Percentiles rank a stretch among this genome's conserved stretches.
phyloP scores from a whole-genome alignment of 2,329 filamentous ascomycete species.

The Scytalidium lignicola region DNA sequence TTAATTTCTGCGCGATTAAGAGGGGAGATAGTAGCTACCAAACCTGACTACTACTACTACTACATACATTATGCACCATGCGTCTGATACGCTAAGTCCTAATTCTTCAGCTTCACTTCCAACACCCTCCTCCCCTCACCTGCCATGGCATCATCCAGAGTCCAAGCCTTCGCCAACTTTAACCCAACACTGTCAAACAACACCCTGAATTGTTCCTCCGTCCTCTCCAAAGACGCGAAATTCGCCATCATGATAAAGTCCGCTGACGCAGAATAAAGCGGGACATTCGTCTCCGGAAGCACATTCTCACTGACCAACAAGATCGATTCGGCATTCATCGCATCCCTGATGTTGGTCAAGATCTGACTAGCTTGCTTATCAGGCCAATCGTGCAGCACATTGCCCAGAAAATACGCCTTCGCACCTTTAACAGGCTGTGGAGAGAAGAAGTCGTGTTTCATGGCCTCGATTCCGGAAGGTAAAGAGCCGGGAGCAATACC shows the following conservation, averaged over 20 bases:
- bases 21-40: no score
- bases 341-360: conserved; percentile 21
- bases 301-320: conserved; percentile 39
- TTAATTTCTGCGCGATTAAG: no score
- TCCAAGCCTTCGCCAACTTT: conserved; percentile 5
- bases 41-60: no score
- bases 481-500: background rate
- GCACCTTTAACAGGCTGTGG: conserved; percentile 26
- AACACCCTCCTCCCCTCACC: conserved; percentile 1
- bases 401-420: conserved; percentile 29
- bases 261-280: conserved; percentile 25
- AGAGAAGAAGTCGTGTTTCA: conserved; percentile 29
- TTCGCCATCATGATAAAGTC: conserved; percentile 38
- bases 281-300: conserved; percentile 28
- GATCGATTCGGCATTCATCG: conserved; percentile 29
- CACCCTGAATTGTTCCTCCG: conserved; percentile 31
- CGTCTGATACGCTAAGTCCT: background rate
- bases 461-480: conserved; percentile 16
- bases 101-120: conserved; percentile 1
- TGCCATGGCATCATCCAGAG: background rate
- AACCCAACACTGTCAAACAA: conserved; percentile 20
- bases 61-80: no score
- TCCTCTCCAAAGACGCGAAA: conserved; percentile 32
- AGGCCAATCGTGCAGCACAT: conserved; percentile 36
- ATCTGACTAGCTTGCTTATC: conserved; percentile 29